Conservation (phyloP, 2,329 filamentous ascomycete species). For the Beauveria asiatica region DNA sequence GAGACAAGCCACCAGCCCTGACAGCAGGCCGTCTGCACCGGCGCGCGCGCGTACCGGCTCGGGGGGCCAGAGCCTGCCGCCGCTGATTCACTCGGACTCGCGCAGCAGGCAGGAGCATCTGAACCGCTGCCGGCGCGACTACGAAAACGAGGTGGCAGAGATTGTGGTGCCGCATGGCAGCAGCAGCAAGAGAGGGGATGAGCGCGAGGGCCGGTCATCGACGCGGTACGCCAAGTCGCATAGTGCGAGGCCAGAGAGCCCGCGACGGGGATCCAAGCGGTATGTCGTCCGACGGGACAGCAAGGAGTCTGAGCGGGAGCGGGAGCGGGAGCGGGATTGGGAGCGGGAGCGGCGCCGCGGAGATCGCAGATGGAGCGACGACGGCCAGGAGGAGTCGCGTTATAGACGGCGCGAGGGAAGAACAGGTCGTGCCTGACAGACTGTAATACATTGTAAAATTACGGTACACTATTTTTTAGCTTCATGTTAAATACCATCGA, state of each 20-base stretch:
- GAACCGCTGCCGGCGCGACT: neutral
- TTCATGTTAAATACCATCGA: neutral
- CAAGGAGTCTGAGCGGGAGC: neutral
- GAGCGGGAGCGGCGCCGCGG: neutral
- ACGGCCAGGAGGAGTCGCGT: neutral
- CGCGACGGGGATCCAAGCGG: neutral
- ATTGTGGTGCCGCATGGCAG: neutral
- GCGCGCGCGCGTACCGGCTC: neutral
- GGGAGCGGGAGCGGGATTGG: neutral
- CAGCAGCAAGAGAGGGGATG: neutral
- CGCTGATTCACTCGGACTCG: neutral
- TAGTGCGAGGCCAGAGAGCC: neutral
- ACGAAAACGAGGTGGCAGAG: neutral
- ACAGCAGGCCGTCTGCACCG: neutral
- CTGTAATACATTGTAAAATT: neutral
- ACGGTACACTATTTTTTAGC: neutral
- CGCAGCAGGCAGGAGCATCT: conserved; percentile 1
- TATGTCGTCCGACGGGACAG: neutral
- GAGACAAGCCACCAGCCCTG: conserved; percentile 11
- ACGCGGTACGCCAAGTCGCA: neutral
- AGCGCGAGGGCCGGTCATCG: neutral
- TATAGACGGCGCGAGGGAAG: neutral
- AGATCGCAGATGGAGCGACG: neutral
- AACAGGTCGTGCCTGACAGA: neutral
- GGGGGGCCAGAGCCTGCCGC: neutral